A percentile compares a stretch with the other conserved stretches of the same genome.
Conservation (phyloP, 2,329 filamentous ascomycete genomes). For the Hypomyces rosellus region DNA sequence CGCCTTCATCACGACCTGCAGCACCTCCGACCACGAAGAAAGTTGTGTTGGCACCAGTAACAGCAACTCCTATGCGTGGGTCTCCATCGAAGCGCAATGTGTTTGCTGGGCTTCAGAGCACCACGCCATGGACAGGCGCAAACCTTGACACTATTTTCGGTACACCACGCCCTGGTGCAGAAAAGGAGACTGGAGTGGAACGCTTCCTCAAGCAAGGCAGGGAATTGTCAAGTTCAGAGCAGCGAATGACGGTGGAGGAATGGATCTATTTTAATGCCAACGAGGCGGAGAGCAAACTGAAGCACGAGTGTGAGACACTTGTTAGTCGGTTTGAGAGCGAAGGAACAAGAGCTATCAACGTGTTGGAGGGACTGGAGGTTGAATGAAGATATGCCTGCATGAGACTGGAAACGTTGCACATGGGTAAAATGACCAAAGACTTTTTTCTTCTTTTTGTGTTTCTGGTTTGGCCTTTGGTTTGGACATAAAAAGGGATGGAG, state of each 20-base stretch:
- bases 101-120: constrained; percentile 50
- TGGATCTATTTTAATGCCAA: constrained; percentile 82
- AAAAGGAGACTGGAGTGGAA: constrained; percentile 48
- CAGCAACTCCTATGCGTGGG: constrained; percentile 41
- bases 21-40: constrained; percentile 40
- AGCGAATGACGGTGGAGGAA: constrained; percentile 85
- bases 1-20: constrained; percentile 59
- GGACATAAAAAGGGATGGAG: too few species aligned
- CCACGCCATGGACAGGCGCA: constrained; percentile 61
- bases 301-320: constrained; percentile 73
- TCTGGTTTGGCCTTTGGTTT: too few species aligned
- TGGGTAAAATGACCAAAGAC: too few species aligned
- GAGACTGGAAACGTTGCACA: too few species aligned
- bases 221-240: constrained; percentile 68
- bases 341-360: constrained; percentile 69
- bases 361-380: constrained; percentile 65
- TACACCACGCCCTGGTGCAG: constrained; percentile 33
- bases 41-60: constrained; percentile 39
- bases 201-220: constrained; percentile 48
- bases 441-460: too few species aligned
- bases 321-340: constrained; percentile 79
- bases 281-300: constrained; percentile 72
- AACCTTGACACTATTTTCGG: constrained; percentile 70
- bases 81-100: constrained; percentile 59
- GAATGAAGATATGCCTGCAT: not conserved